Percentiles rank a stretch among this genome's conserved stretches.
Evolutionary conservation across 257 asterid genomes (phyloP).

Genomic region (Capsicum chinense): DNA sequence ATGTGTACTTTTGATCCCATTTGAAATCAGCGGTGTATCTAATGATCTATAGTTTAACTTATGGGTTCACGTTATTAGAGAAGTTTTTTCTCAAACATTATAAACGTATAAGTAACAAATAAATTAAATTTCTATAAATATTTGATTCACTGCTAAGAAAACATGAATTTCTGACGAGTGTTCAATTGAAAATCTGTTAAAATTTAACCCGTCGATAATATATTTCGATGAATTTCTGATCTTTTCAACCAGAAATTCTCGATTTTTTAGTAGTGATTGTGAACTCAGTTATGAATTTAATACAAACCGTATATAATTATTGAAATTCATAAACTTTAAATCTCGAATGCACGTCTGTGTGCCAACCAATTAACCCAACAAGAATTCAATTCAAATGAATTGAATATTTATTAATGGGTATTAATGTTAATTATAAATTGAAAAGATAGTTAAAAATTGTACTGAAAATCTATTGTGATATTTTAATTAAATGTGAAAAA

Average conservation of each 20-base stretch:
- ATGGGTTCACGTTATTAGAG: too few relatives aligned
- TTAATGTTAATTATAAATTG: not conserved
- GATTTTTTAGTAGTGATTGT: not conserved
- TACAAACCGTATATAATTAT: too few relatives aligned
- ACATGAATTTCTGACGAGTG: not conserved
- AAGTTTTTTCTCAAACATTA: too few relatives aligned
- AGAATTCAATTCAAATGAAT: constrained; percentile 29
- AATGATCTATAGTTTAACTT: too few relatives aligned
- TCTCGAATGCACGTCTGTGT: not conserved
- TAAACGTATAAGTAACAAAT: too few relatives aligned
- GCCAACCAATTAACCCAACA: constrained; percentile 35
- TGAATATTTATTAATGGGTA: not conserved
- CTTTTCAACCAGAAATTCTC: not conserved
- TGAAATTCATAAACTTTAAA: not conserved
- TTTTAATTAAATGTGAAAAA: constrained; percentile 34
- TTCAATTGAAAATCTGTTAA: fast-evolving
- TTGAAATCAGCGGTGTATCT: too few relatives aligned
- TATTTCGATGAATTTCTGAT: not conserved
- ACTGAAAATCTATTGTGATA: not conserved
- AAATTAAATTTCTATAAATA: not conserved
- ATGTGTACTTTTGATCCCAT: too few relatives aligned
- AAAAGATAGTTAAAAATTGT: constrained; percentile 20
- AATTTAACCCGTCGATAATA: not conserved
- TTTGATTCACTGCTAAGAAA: not conserved
- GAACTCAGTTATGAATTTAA: not conserved